phyloP scores from a whole-genome alignment of 768 basidiomycete genomes.

The Melanogaster broomeanus region DNA sequence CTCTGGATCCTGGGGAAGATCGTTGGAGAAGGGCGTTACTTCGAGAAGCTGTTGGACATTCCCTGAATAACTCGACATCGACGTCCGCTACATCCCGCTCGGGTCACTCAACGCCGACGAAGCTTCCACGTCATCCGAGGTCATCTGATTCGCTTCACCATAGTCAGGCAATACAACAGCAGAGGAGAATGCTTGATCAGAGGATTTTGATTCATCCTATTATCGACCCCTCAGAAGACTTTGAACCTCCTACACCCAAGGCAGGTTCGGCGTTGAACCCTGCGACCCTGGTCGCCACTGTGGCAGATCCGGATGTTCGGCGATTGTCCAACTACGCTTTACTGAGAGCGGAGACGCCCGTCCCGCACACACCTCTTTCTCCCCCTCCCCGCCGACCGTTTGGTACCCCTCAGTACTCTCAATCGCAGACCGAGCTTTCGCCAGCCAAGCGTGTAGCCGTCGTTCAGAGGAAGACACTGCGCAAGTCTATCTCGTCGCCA shows the following conservation, averaged over 20 bases:
- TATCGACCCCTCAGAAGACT: conserved; percentile 35
- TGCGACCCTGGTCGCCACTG: conserved; percentile 15
- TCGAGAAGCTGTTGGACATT: conserved; percentile 77
- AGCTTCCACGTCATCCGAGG: conserved; percentile 21
- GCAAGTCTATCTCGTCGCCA: conserved; percentile 57
- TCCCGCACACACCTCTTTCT: conserved; percentile 59
- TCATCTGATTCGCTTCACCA: conserved; percentile 27
- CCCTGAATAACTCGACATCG: conserved; percentile 60
- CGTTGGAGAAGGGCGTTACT: conserved; percentile 78
- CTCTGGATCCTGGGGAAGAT: conserved; percentile 56
- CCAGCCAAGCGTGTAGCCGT: conserved; percentile 9
- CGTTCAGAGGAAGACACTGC: conserved; percentile 30
- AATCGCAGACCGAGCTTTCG: conserved; percentile 57
- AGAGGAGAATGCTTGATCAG: conserved; percentile 38
- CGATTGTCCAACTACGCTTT: conserved; percentile 47
- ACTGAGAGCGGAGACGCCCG: conserved; percentile 66
- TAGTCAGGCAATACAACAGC: conserved; percentile 16
- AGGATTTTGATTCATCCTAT: conserved; percentile 46
- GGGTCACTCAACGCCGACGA: conserved; percentile 38
- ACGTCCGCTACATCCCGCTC: conserved; percentile 38
- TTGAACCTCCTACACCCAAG: conserved; percentile 23
- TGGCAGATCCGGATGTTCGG: conserved; percentile 34
- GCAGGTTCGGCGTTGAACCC: conserved; percentile 6
- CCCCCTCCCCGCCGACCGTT: conserved; percentile 62
- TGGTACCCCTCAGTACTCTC: conserved; percentile 46